Evolutionary conservation across 345 rosid genomes (phyloP), one percentile per base, ranked within the genome.

Genomic region (Lepidium didymum): DNA sequence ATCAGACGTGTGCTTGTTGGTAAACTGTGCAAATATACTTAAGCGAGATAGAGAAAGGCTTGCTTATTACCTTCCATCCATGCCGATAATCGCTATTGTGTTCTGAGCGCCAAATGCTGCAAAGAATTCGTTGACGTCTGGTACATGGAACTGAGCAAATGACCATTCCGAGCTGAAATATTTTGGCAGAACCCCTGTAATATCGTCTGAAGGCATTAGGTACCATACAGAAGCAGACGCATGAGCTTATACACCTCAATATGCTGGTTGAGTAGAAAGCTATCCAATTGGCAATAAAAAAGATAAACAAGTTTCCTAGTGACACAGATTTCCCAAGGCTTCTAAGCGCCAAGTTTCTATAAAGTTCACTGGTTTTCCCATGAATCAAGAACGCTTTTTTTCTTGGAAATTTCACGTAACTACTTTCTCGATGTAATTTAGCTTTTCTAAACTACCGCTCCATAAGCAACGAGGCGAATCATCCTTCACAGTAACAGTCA

Each of bases 161-260:
- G 96, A 92, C 97, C 98, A 88, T 47, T 92, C 98, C 15, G 98
- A 92, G 83, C 98, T 92, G 77, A 92, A 92, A 76, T 92, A 92
- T 69, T 79, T 90, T 10, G 98, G 98, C 57, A 92, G 74, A 56
- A 92, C 82, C 66, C 93, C 96, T 92, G 91, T 14, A 78, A 59
- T 35, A 43, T 50, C 13, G 19, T 29, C 14, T 40, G 0, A 42
- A 58, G n/a, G 59, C 36, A 21, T 51, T 73, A 58, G 27, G 34
- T 27, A 59, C 44, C 21, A 66, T 40, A 51, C 41, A 41, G 4
- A 73, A 41, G 56, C 41, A 62, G 4, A 73, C 33, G 56, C 41
- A 62, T 55, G 19, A n/a, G 34, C 9, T 74, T 8, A 45, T 31
- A 21, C 49, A 49, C 25, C 53, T 61, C 8, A 10, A 50, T 9